These are phyloP conservation scores for Blastocladiella britannica DNA, from an alignment of 192 early-diverging fungal genomes.

Conservation along the genomic window DNA sequence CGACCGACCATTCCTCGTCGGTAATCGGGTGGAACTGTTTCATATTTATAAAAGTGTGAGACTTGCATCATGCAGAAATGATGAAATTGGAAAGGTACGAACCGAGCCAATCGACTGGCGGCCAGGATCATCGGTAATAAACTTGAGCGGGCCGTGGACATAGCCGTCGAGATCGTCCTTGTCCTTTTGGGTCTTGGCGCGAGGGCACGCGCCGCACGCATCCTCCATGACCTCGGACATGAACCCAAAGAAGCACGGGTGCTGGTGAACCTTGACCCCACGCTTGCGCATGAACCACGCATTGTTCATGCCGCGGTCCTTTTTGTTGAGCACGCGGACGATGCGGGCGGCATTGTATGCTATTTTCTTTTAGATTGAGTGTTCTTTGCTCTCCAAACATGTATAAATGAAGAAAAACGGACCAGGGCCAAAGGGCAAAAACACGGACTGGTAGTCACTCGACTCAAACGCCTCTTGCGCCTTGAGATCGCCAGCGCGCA, in stretches of 20 bases:
- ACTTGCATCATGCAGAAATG: not conserved
- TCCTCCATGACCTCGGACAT: slow-evolving; percentile 12
- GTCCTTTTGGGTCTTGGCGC: slow-evolving; percentile 6
- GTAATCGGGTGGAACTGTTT: slow-evolving; percentile 13
- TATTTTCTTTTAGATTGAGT: too few species aligned
- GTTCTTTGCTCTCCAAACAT: not conserved
- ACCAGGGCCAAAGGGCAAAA: slow-evolving; percentile 9
- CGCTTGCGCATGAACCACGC: slow-evolving; percentile 8
- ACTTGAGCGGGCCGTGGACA: slow-evolving; percentile 7
- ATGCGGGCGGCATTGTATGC: slow-evolving; percentile 9
- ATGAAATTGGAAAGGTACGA: too few species aligned
- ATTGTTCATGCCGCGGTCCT: slow-evolving; percentile 10
- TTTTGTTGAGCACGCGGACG: slow-evolving; percentile 5
- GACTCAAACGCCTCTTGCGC: slow-evolving; percentile 7
- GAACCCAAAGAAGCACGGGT: slow-evolving; percentile 10
- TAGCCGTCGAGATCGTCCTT: slow-evolving; percentile 7
- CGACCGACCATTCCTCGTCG: slow-evolving; percentile 10
- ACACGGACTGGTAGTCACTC: slow-evolving; percentile 9
- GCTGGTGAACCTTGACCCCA: slow-evolving; percentile 7
- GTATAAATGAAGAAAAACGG: not conserved
- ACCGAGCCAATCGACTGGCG: slow-evolving; percentile 12
- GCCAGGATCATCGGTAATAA: slow-evolving; percentile 12
- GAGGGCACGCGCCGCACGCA: slow-evolving; percentile 10
- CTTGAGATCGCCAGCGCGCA: slow-evolving; percentile 4
- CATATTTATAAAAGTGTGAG: slow-evolving; percentile 3